A percentile compares a stretch with the other conserved stretches of the same genome.
These are phyloP conservation scores for Phytophthora ramorum DNA, from an alignment of 352 stramenopile genomes.

Conservation along the genomic window DNA sequence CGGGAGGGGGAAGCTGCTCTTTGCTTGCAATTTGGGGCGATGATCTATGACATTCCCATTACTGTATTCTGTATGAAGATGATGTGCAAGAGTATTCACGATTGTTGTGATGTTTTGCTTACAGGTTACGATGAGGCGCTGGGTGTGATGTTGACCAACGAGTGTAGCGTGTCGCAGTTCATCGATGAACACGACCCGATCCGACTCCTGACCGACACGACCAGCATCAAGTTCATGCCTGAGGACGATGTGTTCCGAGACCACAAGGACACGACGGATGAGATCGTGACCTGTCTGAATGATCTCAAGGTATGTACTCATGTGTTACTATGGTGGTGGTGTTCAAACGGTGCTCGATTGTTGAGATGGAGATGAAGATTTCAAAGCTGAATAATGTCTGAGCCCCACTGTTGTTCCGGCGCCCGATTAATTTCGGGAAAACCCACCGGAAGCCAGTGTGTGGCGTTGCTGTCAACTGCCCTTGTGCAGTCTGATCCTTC, in stretches of 20 bases:
- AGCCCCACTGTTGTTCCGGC: conserved; percentile 88
- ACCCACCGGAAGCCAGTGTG: conserved; percentile 90
- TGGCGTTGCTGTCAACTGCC: conserved; percentile 65
- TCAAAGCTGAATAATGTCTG: conserved; percentile 82
- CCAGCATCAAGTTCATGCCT: conserved; percentile 92
- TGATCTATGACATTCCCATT: conserved; percentile 84
- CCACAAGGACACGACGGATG: conserved; percentile 78
- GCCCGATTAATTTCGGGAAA: conserved; percentile 92
- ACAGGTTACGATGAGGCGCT: conserved; percentile 94
- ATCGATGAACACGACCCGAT: conserved; percentile 94
- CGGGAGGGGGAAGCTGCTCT: conserved; percentile 32
- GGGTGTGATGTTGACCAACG: conserved; percentile 86
- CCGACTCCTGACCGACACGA: conserved; percentile 95
- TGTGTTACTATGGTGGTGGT: neutral
- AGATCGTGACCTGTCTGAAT: conserved; percentile 77
- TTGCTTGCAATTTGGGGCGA: conserved; percentile 69
- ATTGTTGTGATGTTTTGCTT: neutral
- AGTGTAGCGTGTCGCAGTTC: conserved; percentile 88
- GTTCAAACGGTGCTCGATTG: neutral
- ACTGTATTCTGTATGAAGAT: conserved; percentile 9
- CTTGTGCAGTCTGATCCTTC: conserved; percentile 83
- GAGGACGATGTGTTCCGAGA: conserved; percentile 85
- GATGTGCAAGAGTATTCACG: conserved; percentile 11
- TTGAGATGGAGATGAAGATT: conserved; percentile 72
- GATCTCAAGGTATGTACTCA: conserved; percentile 92